phyloP scores from a whole-genome alignment of 345 rosid genomes.

The Syzygium oleosum region DNA sequence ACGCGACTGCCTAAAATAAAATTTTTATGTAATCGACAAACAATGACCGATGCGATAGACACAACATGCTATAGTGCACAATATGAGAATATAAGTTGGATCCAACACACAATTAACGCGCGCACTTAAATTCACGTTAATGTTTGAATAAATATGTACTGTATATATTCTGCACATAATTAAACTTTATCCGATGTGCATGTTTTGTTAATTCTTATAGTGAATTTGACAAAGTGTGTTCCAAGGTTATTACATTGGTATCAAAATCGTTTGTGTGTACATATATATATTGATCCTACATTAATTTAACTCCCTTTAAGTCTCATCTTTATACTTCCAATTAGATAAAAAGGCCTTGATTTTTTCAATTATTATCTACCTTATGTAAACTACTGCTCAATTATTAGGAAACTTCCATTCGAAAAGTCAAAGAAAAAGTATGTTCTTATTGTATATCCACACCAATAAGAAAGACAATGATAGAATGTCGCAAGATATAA shows the following conservation, averaged over 20 bases:
- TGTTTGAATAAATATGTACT: background rate
- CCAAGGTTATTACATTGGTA: background rate
- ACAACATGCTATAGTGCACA: rapidly evolving
- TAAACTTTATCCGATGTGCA: background rate
- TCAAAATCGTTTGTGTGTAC: background rate
- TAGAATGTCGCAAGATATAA: background rate
- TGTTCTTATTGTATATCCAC: background rate
- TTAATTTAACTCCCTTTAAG: background rate
- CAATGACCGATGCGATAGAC: background rate
- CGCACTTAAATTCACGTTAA: background rate
- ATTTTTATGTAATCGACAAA: background rate
- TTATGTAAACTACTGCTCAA: background rate
- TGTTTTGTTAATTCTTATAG: background rate
- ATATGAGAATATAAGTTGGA: background rate
- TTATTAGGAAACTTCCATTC: background rate
- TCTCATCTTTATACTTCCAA: background rate
- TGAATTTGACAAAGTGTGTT: background rate
- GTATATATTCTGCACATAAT: background rate
- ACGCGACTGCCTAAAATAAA: background rate
- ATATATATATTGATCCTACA: too few relatives aligned
- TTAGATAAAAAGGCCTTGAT: background rate
- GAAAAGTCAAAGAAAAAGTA: background rate
- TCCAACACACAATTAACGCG: background rate
- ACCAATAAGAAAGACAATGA: too few relatives aligned
- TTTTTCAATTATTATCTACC: background rate